Evolutionary conservation across 2,329 filamentous ascomycete genomes (phyloP).

Genomic region (Endocalyx cinctus): DNA sequence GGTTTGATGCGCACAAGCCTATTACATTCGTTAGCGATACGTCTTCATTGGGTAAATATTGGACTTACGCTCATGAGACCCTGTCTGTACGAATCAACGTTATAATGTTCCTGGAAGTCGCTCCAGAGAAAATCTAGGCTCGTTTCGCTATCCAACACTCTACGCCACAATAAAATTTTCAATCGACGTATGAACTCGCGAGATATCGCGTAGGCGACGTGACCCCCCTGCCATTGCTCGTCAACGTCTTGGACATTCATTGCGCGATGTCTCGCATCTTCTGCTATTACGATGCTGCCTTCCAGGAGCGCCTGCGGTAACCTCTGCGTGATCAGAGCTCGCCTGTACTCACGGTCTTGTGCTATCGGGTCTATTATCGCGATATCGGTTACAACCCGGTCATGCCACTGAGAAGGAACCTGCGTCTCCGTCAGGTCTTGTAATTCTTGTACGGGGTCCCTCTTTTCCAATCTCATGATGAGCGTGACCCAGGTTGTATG

Average conservation of each 20-base stretch:
- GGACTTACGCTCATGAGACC: conserved; percentile 10
- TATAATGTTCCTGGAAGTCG: conserved; percentile 16
- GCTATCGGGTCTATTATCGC: conserved; percentile 16
- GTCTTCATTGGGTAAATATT: background rate
- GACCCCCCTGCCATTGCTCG: conserved; percentile 15
- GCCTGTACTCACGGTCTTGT: conserved; percentile 4
- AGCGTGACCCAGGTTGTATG: conserved; percentile 18
- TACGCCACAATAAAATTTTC: conserved; percentile 12
- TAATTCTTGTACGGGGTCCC: background rate
- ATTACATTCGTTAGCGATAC: no score
- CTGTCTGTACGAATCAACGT: conserved; percentile 17
- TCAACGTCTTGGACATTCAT: conserved; percentile 2
- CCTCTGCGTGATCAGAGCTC: conserved; percentile 2
- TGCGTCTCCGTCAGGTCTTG: no score
- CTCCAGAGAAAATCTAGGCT: conserved; percentile 12
- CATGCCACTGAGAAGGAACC: background rate
- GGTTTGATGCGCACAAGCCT: conserved; percentile 15
- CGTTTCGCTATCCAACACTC: background rate
- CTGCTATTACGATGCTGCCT: conserved; percentile 13
- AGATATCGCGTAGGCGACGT: conserved; percentile 17
- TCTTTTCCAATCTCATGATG: conserved; percentile 7
- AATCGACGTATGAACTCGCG: conserved; percentile 21
- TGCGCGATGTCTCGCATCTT: background rate
- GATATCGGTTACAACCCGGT: conserved; percentile 13
- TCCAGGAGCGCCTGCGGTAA: conserved; percentile 11